These are phyloP conservation scores for Chloromonas sp. DNA, from an alignment of 163 green algal genomes.

Conservation along the genomic window DNA sequence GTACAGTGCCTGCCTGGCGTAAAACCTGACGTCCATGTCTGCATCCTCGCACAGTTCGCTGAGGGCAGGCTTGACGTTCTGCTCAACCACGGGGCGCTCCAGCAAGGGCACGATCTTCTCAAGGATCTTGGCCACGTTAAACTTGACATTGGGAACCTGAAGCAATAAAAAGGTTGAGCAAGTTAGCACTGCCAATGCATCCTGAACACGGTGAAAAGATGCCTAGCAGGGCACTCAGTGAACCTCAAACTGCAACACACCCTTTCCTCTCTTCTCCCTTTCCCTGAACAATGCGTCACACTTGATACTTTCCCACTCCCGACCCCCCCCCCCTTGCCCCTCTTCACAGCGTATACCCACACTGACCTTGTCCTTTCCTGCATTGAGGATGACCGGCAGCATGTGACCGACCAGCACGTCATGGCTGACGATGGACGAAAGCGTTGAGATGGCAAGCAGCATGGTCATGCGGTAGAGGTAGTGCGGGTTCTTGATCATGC, in stretches of 20 bases:
- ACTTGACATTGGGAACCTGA: conserved; percentile 78
- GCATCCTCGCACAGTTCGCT: conserved; percentile 76
- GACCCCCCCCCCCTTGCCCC: too few relatives aligned
- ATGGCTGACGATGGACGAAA: conserved; percentile 69
- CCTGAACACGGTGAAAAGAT: too few relatives aligned
- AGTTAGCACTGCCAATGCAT: too few relatives aligned
- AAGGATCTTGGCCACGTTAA: conserved; percentile 85
- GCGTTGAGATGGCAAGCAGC: conserved; percentile 70
- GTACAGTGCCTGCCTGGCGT: conserved; percentile 75
- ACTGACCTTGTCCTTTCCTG: conserved; percentile 38
- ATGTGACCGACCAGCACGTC: conserved; percentile 80
- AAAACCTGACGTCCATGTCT: conserved; percentile 93
- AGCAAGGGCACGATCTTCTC: conserved; percentile 67
- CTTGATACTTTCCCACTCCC: too few relatives aligned
- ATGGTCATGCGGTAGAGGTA: conserved; percentile 97
- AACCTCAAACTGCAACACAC: too few relatives aligned
- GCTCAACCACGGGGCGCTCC: conserved; percentile 58
- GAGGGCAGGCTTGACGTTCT: conserved; percentile 76
- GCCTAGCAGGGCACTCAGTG: too few relatives aligned
- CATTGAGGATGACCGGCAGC: conserved; percentile 79
- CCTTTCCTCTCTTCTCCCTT: too few relatives aligned
- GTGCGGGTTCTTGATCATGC: conserved; percentile 81
- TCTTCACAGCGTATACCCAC: too few relatives aligned
- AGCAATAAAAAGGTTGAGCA: too few relatives aligned
- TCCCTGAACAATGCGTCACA: too few relatives aligned